Evolutionary conservation across 1,284 basidiomycete species (phyloP), one percentile per base, ranked within the genome.

Genomic region (Malassezia yamatoensis): DNA sequence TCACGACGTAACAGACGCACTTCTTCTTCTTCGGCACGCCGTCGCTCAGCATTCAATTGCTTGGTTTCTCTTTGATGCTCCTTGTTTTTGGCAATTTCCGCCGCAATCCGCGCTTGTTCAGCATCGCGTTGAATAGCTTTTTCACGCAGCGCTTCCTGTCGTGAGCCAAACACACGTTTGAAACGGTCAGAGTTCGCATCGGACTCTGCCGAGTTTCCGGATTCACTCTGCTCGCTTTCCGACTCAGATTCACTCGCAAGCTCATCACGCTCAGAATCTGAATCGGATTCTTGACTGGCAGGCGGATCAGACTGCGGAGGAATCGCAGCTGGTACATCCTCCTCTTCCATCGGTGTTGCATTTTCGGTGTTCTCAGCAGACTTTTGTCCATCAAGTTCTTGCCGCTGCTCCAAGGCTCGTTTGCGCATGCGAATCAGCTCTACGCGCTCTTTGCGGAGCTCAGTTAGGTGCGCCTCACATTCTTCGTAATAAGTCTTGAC

Each of bases 391-490:
- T 46, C 55, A 16, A 54, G 54, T 49, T 45, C 46, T 32, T 38
- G 47, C 18, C 32, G 41, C 57, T 58, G 49, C 44, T 49, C 58
- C 47, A 35, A 16, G 15, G 37, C 42, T 43, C 85, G 83, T 76
- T 88, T 90, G 77, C 86, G 85, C 64, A 85, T 80, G 59, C 91
- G 81, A 75, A 90, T 91, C 50, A 91, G 83, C 64, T 98, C 93
- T 36, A 93, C 88, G 75, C 91, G 88, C 75, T 93, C 89, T 78
- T 98, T 98, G 62, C 93, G 79, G 49, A 94, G 79, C 41, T 90
- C 87, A 10, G 94, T 96, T 58, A 98, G 77, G 62, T 86, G 84
- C 63, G 85, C 82, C 67, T 91, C 90, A 67, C 87, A 89, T 51
- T 83, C 82, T 66, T 98, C 94, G 82, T 96, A 87, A 68, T 87